Evolutionary conservation across 164 flowering plant species (phyloP), one percentile per base, ranked within the genome.

Genomic region (Platanus orientalis): DNA sequence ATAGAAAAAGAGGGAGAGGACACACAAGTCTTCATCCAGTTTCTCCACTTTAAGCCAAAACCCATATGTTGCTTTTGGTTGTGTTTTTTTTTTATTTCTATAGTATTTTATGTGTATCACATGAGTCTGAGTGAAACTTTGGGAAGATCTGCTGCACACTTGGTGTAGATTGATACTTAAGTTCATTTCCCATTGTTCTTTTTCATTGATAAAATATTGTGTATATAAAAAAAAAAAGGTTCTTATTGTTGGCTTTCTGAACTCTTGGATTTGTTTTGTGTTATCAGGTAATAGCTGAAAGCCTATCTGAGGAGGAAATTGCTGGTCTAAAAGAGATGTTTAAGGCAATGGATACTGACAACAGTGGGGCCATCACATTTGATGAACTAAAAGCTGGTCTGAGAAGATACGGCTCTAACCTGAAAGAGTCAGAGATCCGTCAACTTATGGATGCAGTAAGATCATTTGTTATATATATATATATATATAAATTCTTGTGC

Each of bases 281-380:
- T 61, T n/a, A n/a, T n/a, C 77, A 93, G 98, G 98, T 93, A 16
- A 93, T 93, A 61, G 98, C 97, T 69, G 98, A 93, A 80, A 93
- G 98, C 73, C 78, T 93, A 53, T 92, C 98, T 45, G 98, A 90
- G 80, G 98, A 90, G 76, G 98, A 92, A 79, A 92, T 92, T 78
- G 98, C 98, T 66, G 98, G 98, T 73, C 73, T 93, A 60, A 84
- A 75, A 66, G 98, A 90, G 79, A 93, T 93, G 98, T 93, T 93
- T 62, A 73, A 57, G 60, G 78, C 98, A 53, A 92, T 92, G 98
- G 98, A 92, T 70, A 92, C 98, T 48, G 96, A 92, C 73, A 90
- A 78, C 63, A 90, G 98, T 73, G 98, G 98, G 69, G 97, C 98
- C 58, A 93, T 93, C 70, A 90, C 98, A 60, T 93, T 89, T 76